Evolutionary conservation across 2,329 filamentous ascomycete genomes (phyloP).

Genomic region (Xenoacremonium recifei): DNA sequence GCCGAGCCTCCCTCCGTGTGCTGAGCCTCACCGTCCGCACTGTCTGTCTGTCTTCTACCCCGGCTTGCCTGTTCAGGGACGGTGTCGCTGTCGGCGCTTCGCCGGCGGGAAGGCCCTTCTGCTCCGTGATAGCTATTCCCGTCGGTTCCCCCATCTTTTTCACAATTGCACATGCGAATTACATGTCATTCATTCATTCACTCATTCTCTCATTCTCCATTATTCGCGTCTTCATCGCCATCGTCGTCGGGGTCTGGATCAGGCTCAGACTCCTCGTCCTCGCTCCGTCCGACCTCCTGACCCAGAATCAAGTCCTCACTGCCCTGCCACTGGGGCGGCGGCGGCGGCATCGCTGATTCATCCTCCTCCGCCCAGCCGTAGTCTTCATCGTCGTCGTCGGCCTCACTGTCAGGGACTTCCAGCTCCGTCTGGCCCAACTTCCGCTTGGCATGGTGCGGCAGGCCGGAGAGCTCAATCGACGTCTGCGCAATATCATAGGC

Average conservation of each 20-base stretch:
- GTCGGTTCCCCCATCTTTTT: too few species aligned
- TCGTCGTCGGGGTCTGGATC: too few species aligned
- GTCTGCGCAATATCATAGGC: conserved; percentile 39
- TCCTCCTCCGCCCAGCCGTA: conserved; percentile 72
- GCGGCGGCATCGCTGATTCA: conserved; percentile 57
- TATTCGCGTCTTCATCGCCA: conserved; percentile 17
- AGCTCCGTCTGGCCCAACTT: conserved; percentile 60
- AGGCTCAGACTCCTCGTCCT: conserved; percentile 29
- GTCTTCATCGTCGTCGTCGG: conserved; percentile 69
- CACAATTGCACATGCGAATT: too few species aligned
- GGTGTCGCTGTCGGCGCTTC: conserved; percentile 29
- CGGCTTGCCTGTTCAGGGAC: conserved; percentile 3
- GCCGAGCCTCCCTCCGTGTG: too few species aligned
- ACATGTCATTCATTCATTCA: conserved; percentile 19
- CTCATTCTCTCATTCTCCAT: conserved; percentile 14
- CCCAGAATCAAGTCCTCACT: conserved; percentile 62
- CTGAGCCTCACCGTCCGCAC: too few species aligned
- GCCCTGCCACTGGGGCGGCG: conserved; percentile 66
- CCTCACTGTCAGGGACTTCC: conserved; percentile 61
- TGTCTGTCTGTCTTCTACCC: neutral
- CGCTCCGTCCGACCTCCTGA: conserved; percentile 41
- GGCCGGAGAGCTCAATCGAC: conserved; percentile 32
- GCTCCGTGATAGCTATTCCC: conserved; percentile 2
- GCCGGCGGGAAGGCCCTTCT: conserved; percentile 25
- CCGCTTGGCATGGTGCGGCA: conserved; percentile 56